Evolutionary conservation across 2,329 filamentous ascomycete genomes (phyloP), one percentile per base, ranked within the genome.

Genomic region (Cordyceps cateniannulata): DNA sequence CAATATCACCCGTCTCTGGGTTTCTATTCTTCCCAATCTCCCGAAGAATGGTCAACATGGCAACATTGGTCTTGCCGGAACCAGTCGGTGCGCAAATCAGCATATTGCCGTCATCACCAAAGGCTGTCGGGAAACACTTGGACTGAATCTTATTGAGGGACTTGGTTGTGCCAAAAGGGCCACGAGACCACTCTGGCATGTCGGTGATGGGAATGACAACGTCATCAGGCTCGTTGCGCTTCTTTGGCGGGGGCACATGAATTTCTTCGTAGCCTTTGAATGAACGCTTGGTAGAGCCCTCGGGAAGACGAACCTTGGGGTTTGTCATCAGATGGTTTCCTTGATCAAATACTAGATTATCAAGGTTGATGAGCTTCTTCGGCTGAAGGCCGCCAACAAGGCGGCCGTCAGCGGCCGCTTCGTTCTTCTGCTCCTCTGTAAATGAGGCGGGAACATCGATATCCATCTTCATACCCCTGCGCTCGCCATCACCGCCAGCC

Each of bases 291-390:
- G 91, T 97, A 2, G 95, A 96, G 12, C 95, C 95, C 71, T 96
- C 91, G 0, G 95, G 95, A 22, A 99, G 81, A 64, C 90, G 89
- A 51, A 99, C 95, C 71, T 92, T 97, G 7, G 92, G 90, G 69
- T 99, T 99, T n/a, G 95, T 98, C 93, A 98, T 99, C 48, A 99
- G 82, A 78, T 99, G 95, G 69, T 98, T 99, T 58, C 95, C 95
- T 75, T 98, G 93, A 67, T 98, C 95, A 71, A 99, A 99, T 44
- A 97, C 84, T 38, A 99, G 84, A 69, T 98, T 98, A 62, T 99
- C 93, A 56, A 99, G 80, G 71, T 98, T 98, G 72, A 99, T 91
- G 49, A 91, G 78, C 70, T 90, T 91, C 66, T 87, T 87, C 2
- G 96, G 95, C 69, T 95, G 90, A 42, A 99, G 79, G 16, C 91